Evolutionary conservation across 805 yeast species (phyloP).

Genomic region (Metschnikowia henanensis): DNA sequence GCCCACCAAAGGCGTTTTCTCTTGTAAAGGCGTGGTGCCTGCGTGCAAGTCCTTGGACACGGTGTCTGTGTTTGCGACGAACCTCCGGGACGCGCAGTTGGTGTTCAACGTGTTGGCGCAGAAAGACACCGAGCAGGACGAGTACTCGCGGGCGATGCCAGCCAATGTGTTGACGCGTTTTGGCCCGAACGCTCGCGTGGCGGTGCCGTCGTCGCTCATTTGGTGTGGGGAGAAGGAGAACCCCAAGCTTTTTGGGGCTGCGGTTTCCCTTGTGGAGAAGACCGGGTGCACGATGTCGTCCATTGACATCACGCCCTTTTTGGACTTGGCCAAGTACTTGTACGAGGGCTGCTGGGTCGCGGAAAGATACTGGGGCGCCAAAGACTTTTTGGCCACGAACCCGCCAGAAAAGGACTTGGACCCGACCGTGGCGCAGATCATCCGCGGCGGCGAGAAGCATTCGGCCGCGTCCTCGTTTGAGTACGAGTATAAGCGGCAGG

Average conservation of each 20-base stretch:
- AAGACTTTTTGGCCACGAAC: slow-evolving; percentile 65
- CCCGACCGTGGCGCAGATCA: slow-evolving; percentile 77
- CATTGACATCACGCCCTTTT: slow-evolving; percentile 71
- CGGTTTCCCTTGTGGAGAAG: slow-evolving; percentile 49
- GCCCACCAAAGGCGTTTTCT: slow-evolving; percentile 87
- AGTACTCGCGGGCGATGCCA: slow-evolving; percentile 79
- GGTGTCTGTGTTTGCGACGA: slow-evolving; percentile 81
- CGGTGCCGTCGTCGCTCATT: slow-evolving; percentile 68
- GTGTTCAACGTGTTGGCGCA: slow-evolving; percentile 70
- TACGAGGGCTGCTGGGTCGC: slow-evolving; percentile 99
- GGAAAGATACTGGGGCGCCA: slow-evolving; percentile 84
- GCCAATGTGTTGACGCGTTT: slow-evolving; percentile 60
- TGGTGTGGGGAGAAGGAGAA: slow-evolving; percentile 87
- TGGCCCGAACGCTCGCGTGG: slow-evolving; percentile 61
- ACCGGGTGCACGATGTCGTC: slow-evolving; percentile 56
- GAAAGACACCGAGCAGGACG: slow-evolving; percentile 67
- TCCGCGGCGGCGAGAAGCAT: slow-evolving; percentile 73
- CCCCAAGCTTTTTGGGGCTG: slow-evolving; percentile 61
- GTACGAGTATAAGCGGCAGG: slow-evolving; percentile 85
- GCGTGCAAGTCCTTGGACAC: slow-evolving; percentile 96
- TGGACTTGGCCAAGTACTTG: slow-evolving; percentile 80
- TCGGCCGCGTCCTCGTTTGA: slow-evolving; percentile 83
- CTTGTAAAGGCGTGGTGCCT: slow-evolving; percentile 92
- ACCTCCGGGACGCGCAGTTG: slow-evolving; percentile 79
- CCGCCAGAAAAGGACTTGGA: slow-evolving; percentile 75